phyloP scores from a whole-genome alignment of 345 rosid genomes.

The Durio zibethinus region DNA sequence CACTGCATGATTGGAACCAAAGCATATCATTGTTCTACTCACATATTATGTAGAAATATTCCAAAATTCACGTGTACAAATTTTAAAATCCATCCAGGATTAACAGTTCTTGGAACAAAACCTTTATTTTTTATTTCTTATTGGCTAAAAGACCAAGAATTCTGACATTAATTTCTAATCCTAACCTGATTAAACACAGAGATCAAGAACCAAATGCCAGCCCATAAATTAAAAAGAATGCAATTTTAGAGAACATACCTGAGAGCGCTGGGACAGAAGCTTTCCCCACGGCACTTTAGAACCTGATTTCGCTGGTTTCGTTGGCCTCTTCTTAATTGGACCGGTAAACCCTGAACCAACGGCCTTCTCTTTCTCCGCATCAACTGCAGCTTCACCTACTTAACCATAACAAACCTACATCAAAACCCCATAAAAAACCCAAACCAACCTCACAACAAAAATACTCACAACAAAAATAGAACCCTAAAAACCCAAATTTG shows the following conservation, averaged over 20 bases:
- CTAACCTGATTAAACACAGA: background rate
- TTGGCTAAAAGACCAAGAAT: background rate
- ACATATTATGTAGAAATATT: background rate
- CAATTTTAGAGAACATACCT: constrained; percentile 39
- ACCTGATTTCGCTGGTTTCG: constrained; percentile 23
- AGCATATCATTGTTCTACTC: background rate
- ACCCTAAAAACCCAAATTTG: constrained; percentile 33
- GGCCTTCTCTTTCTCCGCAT: constrained; percentile 44
- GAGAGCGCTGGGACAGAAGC: constrained; percentile 81
- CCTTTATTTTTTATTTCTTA: background rate
- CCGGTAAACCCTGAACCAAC: constrained; percentile 16
- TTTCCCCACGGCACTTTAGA: constrained; percentile 78
- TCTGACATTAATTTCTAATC: background rate
- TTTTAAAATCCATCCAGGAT: background rate
- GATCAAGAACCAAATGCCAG: background rate
- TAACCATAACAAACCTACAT: constrained; percentile 14
- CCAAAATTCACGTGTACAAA: background rate
- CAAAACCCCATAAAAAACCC: background rate
- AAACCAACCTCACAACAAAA: constrained; percentile 2
- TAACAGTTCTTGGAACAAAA: background rate
- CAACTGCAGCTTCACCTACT: constrained; percentile 39
- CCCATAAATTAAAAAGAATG: background rate
- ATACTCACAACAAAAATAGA: constrained; percentile 2
- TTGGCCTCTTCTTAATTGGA: constrained; percentile 38
- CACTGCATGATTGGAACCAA: background rate